Conservation (phyloP, 225 moss, liverwort and hornwort species). For the Neckera pumila region DNA sequence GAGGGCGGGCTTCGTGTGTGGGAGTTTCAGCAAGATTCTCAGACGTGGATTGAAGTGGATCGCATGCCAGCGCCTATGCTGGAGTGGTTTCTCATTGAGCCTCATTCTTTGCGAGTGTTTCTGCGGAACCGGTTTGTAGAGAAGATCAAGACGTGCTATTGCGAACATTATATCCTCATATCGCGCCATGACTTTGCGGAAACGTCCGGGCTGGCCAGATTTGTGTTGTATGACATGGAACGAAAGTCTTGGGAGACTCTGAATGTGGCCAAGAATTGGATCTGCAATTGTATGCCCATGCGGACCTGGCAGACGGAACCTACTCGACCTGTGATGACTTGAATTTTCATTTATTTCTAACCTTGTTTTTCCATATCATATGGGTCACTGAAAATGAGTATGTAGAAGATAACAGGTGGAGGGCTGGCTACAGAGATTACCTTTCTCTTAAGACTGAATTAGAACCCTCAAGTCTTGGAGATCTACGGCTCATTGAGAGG, state of each 20-base stretch:
- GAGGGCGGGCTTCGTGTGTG: conserved; percentile 4
- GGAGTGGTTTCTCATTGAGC: conserved; percentile 12
- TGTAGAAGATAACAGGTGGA: background rate
- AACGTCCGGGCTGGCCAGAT: background rate
- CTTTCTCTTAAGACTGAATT: background rate
- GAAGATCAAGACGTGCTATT: conserved; percentile 8
- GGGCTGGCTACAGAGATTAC: background rate
- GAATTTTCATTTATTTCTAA: background rate
- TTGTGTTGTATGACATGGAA: conserved; percentile 24
- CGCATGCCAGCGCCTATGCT: conserved; percentile 7
- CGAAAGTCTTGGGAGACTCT: background rate
- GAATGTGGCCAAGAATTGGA: conserved; percentile 13
- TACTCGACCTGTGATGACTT: background rate
- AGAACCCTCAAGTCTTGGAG: background rate
- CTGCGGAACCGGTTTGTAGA: background rate
- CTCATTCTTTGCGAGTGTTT: background rate
- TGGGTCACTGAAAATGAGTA: background rate
- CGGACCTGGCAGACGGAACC: background rate
- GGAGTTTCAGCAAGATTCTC: conserved; percentile 7
- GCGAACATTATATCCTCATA: background rate
- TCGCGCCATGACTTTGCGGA: conserved; percentile 5
- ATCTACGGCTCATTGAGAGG: background rate
- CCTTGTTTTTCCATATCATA: background rate
- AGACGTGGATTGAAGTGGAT: conserved; percentile 7
- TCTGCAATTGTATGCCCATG: background rate